These are phyloP conservation scores for Tolypocladium album DNA, from an alignment of 2,329 filamentous ascomycete species.

Conservation along the genomic window DNA sequence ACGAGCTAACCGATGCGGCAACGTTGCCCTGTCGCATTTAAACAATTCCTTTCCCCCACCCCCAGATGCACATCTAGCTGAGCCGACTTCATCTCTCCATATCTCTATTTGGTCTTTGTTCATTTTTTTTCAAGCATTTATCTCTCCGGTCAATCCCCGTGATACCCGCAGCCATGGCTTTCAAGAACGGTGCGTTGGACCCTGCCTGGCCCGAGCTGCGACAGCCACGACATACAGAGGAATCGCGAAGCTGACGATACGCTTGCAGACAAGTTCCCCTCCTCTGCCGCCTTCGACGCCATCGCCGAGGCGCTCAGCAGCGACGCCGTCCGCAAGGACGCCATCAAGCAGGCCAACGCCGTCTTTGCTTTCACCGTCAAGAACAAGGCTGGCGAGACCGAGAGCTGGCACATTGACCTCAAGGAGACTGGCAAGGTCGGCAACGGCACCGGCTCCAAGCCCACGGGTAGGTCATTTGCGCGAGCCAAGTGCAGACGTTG, in stretches of 20 bases:
- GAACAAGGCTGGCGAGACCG: slow-evolving; percentile 69
- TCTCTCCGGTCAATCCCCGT: background rate
- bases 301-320: slow-evolving; percentile 66
- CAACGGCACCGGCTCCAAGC: slow-evolving; percentile 69
- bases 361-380: slow-evolving; percentile 89
- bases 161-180: slow-evolving; percentile 44
- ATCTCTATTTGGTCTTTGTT: background rate
- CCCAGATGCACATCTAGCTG: background rate
- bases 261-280: slow-evolving; percentile 66
- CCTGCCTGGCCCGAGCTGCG: background rate
- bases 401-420: slow-evolving; percentile 91
- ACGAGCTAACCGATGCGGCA: background rate
- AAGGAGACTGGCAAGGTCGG: slow-evolving; percentile 80
- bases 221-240: background rate
- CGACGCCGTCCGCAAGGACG: slow-evolving; percentile 69
- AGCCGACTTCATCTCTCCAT: background rate
- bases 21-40: slow-evolving; percentile 4
- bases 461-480: slow-evolving; percentile 63
- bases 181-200: slow-evolving; percentile 51
- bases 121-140: background rate
- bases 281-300: slow-evolving; percentile 82
- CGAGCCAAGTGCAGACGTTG: slow-evolving; percentile 45
- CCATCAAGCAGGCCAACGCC: slow-evolving; percentile 78
- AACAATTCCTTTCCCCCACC: slow-evolving; percentile 1
- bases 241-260: background rate